A percentile compares a stretch with the other conserved stretches of the same genome.
phyloP scores from a whole-genome alignment of 108 stramenopile genomes.

The Bacterosira constricta region DNA sequence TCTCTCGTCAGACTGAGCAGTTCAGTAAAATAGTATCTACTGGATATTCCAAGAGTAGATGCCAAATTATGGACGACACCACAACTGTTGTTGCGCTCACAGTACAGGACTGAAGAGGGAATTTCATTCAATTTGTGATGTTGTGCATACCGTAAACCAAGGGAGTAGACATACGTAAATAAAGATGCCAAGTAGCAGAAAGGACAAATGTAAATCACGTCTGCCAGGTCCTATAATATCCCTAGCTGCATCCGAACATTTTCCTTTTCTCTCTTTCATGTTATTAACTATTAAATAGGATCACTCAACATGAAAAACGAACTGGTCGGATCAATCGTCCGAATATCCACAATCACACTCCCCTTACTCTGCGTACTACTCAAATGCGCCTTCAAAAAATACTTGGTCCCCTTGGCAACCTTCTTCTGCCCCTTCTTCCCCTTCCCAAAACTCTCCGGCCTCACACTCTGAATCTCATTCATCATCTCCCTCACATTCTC shows the following conservation, averaged over 20 bases:
- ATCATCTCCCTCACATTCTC: slow-evolving; percentile 77
- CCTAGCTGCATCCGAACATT: neutral
- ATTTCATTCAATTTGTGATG: too few relatives aligned
- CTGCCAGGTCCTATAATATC: neutral
- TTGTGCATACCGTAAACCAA: too few relatives aligned
- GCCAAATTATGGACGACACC: too few relatives aligned
- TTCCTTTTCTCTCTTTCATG: neutral
- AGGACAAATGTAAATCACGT: neutral
- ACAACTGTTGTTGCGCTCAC: too few relatives aligned
- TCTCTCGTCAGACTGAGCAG: too few relatives aligned
- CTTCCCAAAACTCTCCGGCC: slow-evolving; percentile 81
- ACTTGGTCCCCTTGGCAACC: slow-evolving; percentile 66
- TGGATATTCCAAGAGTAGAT: too few relatives aligned
- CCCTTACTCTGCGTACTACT: slow-evolving; percentile 74
- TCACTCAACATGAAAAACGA: slow-evolving; percentile 72
- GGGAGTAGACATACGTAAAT: too few relatives aligned
- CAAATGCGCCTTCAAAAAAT: slow-evolving; percentile 73
- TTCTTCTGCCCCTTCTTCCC: slow-evolving; percentile 61
- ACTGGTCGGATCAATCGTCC: slow-evolving; percentile 80
- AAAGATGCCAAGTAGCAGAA: too few relatives aligned
- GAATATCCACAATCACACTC: slow-evolving; percentile 66
- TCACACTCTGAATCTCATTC: slow-evolving; percentile 68
- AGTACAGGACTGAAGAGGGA: too few relatives aligned
- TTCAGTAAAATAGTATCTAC: too few relatives aligned
- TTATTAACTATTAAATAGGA: slow-evolving; percentile 13